A percentile compares a stretch with the other conserved stretches of the same genome.
Evolutionary conservation across 1,284 basidiomycete genomes (phyloP).

Genomic region (Leccinum angustisporum): DNA sequence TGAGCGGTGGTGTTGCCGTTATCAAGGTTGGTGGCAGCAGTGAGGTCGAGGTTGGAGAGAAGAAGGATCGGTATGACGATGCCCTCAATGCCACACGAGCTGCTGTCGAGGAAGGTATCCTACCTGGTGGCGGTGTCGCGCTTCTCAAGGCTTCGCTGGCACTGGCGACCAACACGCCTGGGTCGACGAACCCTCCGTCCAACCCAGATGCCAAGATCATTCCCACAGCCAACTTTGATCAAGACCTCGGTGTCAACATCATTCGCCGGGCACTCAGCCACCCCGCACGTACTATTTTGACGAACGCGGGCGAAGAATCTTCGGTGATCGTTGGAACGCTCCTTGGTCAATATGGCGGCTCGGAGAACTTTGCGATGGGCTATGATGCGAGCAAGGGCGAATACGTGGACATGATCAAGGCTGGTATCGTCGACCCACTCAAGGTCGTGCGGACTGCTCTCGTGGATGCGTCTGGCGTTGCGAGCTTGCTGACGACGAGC

Average conservation of each 20-base stretch:
- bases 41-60: conserved; percentile 98
- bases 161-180: conserved; percentile 62
- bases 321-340: conserved; percentile 91
- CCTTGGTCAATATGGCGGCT: conserved; percentile 61
- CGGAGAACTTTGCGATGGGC: conserved; percentile 80
- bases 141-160: conserved; percentile 87
- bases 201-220: conserved; percentile 64
- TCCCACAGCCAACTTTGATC: conserved; percentile 92
- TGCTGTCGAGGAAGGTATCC: conserved; percentile 97
- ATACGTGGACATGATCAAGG: conserved; percentile 92
- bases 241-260: conserved; percentile 93
- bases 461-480: conserved; percentile 87
- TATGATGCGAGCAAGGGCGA: conserved; percentile 92
- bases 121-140: conserved; percentile 93
- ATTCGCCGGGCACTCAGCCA: conserved; percentile 86
- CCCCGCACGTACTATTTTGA: conserved; percentile 87
- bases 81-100: conserved; percentile 96
- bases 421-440: conserved; percentile 92
- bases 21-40: conserved; percentile 95
- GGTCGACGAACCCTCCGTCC: conserved; percentile 40
- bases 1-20: conserved; percentile 94
- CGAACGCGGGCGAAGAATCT: conserved; percentile 95
- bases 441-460: conserved; percentile 92
- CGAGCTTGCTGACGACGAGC: conserved; percentile 88
- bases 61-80: conserved; percentile 99